Evolutionary conservation across 495 filamentous ascomycete species (phyloP), one percentile per base, ranked within the genome.

Genomic region (Penicillium maclennaniae): DNA sequence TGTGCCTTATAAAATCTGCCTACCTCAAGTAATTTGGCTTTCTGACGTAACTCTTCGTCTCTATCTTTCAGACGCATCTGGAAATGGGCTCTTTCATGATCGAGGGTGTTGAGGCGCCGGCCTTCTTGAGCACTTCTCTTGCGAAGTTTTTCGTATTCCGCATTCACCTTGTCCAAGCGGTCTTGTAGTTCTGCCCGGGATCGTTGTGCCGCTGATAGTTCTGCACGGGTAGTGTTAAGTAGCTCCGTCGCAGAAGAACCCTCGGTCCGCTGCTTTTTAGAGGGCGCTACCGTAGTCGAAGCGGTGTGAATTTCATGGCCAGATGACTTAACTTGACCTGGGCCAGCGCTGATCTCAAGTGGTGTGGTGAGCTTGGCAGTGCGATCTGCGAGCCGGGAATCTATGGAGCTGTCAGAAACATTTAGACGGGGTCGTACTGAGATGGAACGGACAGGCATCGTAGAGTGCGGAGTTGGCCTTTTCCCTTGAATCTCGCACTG

Each of bases 21-120:
- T 75, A 88, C 86, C 71, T 89, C 86, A 3, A 96, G 71, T 53
- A 95, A 70, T 65, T 89, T 89, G 8, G 80, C 83, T 72, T 97
- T 97, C 20, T 79, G 89, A 51, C 75, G 79, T 16, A 95, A 68
- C 75, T 97, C 92, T 53, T 95, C 90, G 52, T 95, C 89, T 16
- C 87, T 75, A 66, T 96, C 92, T 40, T 78, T 85, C 16, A 93
- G 69, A 51, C 83, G 83, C 28, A 82, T 73, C 43, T 77, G 67
- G 15, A 95, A 66, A 6, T 71, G 68, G 19, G 76, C 76, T 10
- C 82, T 79, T 59, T 93, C 87, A n/a, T 69, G 65, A 19, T 81
- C 80, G 41, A 95, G 70, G 0, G 81, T 72, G 8, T 68, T 65
- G 14, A 96, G 80, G 3, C 76, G 75, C 59, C 81, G 80, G 4